Base-by-base conservation (phyloP, 2,329 filamentous ascomycete species). In the Aspergillus aculeatus region DNA sequence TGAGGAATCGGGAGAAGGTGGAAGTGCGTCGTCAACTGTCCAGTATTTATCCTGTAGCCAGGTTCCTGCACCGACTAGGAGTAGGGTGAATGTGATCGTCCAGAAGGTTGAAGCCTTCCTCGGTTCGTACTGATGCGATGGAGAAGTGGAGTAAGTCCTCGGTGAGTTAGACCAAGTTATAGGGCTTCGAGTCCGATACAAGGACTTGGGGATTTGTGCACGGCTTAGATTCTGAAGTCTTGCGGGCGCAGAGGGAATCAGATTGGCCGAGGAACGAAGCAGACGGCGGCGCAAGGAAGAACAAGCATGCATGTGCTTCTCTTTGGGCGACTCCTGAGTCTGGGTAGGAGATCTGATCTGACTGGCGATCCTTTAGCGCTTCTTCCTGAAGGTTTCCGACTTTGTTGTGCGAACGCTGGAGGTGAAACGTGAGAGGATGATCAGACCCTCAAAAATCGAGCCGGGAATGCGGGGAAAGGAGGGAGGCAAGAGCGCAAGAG, bases 31-130 rank as follows among this genome's bases (percentile, higher is more conserved):
- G 55, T 24, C 41, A 31, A 64, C 32, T 14, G 64, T 65, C 38
- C 59, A 66, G 65, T 73, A 73, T 69, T 69, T 71, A 68, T 70
- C 59, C 50, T 71, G 69, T 11, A 76, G 53, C 63, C 71, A 75
- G 49, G 71, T 63, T 48, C 74, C 75, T 63, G 74, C 71, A 61
- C 72, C 71, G 62, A 77, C 54, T 21, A 74, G 57, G 49, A 71
- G 52, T 3, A 75, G 54, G 50, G 73, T 66, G 58, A 76, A 63
- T 59, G 72, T 69, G 61, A 78, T 62, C 44, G 70, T 60, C 76
- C 76, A 78, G 58, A 74, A 66, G 54, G 73, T 75, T 6, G 75
- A 75, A 50, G 74, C 72, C 58, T 75, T 66, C 64, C 63, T 74
- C 57, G 71, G 69, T 61, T 71, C 65, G 60, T 62, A 60, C 47